These are phyloP conservation scores for Pistacia atlantica DNA, from an alignment of 345 rosid species.

Conservation along the genomic window DNA sequence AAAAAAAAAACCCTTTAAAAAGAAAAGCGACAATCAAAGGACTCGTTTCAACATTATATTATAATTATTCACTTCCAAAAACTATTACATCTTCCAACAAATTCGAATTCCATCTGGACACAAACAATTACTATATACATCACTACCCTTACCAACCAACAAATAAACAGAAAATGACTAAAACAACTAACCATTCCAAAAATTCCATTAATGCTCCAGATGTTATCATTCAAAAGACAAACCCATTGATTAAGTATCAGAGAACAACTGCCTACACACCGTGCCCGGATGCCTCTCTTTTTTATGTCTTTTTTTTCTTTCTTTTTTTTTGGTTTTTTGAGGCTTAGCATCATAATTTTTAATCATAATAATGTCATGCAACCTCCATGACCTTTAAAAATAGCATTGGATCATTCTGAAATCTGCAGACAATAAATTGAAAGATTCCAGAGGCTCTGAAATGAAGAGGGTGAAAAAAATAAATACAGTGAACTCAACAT, in stretches of 20 bases:
- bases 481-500: constrained; percentile 23
- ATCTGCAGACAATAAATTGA: constrained; percentile 29
- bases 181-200: constrained; percentile 24
- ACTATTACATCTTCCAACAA: constrained; percentile 5
- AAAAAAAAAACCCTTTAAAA: too few species aligned
- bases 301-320: neutral
- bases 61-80: neutral
- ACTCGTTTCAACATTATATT: neutral
- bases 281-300: neutral
- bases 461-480: constrained; percentile 14
- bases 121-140: constrained; percentile 1
- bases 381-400: constrained; percentile 24
- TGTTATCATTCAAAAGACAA: neutral
- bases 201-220: constrained; percentile 3
- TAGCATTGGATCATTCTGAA: constrained; percentile 26
- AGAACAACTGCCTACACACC: neutral
- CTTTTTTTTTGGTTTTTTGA: neutral
- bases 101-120: neutral
- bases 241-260: neutral
- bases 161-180: neutral
- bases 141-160: neutral
- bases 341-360: constrained; percentile 12
- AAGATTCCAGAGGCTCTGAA: constrained; percentile 20
- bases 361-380: constrained; percentile 15
- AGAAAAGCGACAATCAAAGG: neutral